Evolutionary conservation across 2,329 filamentous ascomycete genomes (phyloP), one percentile per base, ranked within the genome.

Genomic region (Aspergillus sp.): DNA sequence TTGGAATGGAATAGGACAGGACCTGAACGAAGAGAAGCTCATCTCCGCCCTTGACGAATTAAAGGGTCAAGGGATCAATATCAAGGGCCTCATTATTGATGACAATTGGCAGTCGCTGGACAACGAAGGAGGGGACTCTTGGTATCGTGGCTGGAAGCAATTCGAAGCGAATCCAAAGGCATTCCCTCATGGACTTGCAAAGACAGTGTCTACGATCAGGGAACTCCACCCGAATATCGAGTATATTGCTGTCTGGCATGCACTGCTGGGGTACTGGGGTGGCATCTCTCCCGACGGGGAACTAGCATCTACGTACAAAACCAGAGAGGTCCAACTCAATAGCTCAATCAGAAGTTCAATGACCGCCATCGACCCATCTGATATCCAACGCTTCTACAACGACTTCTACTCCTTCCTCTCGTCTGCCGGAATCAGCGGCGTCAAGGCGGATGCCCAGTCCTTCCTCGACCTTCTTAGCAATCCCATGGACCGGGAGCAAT

Each of bases 361-460:
- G 76, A 86, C 85, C 0, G 85, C 91, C 1, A 82, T 98, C 20
- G 86, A 87, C 5, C 83, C 87, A 39, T 84, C 89, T 45, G 91
- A 97, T 64, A 84, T 93, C 1, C 76, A 79, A 11, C 82, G 82
- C 30, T 90, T 97, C 70, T 99, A 96, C 72, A 82, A 91, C 57
- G 93, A 98, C 71, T 98, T 98, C 72, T 99, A 98, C 72, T 75
- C 77, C 2, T 98, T 96, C 68, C 83, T 99, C 1, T 81, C 82
- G 0, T 82, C 82, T 3, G 83, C 84, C 37, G 93, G 92, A 0
- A 80, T 99, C 33, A 90, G 96, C 70, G 88, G 87, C 0, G 93
- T 96, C 64, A 99, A 99, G 74, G 93, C 93, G 0, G 95, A 99
- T 71, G 91, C 86, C 0, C 93, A 99, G 69, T 96, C 93, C 76